phyloP scores from a whole-genome alignment of 371 early-diverging fungal species.

The Rhizopus arrhizus region DNA sequence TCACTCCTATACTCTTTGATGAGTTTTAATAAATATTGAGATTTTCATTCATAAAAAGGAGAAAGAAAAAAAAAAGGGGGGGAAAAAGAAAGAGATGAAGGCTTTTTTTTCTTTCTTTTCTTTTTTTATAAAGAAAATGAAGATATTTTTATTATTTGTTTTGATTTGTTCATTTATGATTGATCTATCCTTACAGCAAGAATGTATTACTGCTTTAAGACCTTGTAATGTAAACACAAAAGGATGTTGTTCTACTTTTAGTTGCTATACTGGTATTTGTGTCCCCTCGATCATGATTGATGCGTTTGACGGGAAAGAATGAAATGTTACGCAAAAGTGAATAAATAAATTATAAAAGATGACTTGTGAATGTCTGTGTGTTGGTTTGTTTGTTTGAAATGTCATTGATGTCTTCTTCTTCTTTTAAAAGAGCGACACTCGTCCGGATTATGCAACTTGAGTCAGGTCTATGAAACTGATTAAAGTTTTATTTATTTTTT shows the following conservation, averaged over 20 bases:
- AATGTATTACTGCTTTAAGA: neutral
- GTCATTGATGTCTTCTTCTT: neutral
- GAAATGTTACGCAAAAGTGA: conserved; percentile 4
- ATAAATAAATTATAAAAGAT: too few species aligned
- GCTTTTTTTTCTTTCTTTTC: neutral
- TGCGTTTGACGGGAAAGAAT: neutral
- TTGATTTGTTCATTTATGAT: neutral
- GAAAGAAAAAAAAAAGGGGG: neutral
- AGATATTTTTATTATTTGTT: neutral
- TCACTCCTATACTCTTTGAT: too few species aligned
- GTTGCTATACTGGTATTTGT: neutral
- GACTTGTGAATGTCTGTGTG: neutral
- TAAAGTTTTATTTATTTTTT: neutral
- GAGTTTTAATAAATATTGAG: neutral
- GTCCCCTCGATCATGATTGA: neutral
- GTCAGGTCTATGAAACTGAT: neutral
- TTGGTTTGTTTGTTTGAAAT: neutral
- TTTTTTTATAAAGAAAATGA: neutral
- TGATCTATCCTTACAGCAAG: neutral
- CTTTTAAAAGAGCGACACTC: conserved; percentile 5
- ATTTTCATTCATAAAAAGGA: conserved; percentile 6
- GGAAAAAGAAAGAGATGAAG: neutral
- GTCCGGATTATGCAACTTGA: neutral
- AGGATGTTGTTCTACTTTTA: neutral
- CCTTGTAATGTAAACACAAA: neutral